Percentiles rank a stretch among this genome's conserved stretches.
phyloP scores from a whole-genome alignment of 75 land plant genomes.

The Ceratopteris richardii region DNA sequence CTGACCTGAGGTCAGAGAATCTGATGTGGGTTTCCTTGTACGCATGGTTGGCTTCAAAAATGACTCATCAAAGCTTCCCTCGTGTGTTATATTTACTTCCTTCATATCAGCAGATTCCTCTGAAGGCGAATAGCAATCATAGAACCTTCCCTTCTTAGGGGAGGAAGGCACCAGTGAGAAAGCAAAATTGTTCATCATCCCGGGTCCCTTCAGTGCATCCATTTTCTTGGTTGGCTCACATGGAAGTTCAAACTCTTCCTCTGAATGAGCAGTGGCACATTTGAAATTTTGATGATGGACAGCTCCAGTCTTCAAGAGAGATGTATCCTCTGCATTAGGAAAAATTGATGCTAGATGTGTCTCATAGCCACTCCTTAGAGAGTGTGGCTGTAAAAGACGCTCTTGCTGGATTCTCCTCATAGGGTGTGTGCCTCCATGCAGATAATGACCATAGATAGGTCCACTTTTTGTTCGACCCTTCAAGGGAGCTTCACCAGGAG shows the following conservation, averaged over 20 bases:
- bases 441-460: not conserved
- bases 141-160: not conserved
- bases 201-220: not conserved
- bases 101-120: conserved; percentile 1
- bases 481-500: conserved; percentile 29
- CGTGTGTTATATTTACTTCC: not conserved
- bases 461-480: conserved; percentile 18
- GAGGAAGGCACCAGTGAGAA: not conserved
- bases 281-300: not conserved
- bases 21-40: conserved; percentile 3
- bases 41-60: not conserved
- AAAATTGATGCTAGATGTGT: not conserved
- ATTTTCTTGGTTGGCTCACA: not conserved
- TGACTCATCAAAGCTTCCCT: not conserved
- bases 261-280: not conserved
- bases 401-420: not conserved
- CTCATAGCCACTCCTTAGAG: not conserved
- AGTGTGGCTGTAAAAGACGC: not conserved
- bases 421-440: not conserved
- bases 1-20: not conserved
- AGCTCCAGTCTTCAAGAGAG: not conserved
- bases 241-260: not conserved
- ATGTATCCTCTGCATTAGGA: not conserved
- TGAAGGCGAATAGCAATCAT: not conserved
- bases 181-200: not conserved